Evolutionary conservation across 1,139 yeast genomes (phyloP).

Genomic region (Pichia sorboxylosa): DNA sequence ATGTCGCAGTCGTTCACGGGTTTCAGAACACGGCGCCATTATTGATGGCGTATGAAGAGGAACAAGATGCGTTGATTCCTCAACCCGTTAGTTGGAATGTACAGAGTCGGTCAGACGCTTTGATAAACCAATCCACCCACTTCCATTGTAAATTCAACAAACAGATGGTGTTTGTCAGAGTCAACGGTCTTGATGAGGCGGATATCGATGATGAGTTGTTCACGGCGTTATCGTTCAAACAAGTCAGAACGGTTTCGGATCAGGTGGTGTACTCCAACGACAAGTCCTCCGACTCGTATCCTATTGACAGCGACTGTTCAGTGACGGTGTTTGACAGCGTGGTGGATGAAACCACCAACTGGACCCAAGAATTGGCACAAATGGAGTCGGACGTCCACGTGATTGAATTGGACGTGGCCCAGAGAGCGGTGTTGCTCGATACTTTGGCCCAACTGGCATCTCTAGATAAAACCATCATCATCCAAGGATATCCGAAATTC

Average conservation of each 20-base stretch:
- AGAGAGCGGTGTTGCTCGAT: neutral
- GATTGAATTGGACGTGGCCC: neutral
- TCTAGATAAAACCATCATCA: constrained; percentile 7
- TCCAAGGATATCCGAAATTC: constrained; percentile 24
- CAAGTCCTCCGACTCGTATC: neutral
- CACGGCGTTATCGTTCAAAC: constrained; percentile 1
- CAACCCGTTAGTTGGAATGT: no score
- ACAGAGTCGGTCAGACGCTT: no score
- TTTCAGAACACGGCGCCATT: no score
- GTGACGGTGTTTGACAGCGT: neutral
- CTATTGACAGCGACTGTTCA: constrained; percentile 7
- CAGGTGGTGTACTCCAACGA: constrained; percentile 16
- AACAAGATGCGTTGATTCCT: no score
- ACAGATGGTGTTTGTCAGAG: constrained; percentile 12
- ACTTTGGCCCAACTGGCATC: neutral
- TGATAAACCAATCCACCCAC: no score
- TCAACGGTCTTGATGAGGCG: constrained; percentile 13
- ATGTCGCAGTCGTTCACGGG: no score
- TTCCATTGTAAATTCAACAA: no score
- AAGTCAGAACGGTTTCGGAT: constrained; percentile 7
- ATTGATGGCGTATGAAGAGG: no score
- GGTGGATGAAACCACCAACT: neutral
- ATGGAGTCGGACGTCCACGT: neutral
- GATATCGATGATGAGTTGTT: constrained; percentile 9
- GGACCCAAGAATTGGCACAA: neutral